Percentiles rank a stretch among this genome's conserved stretches.
phyloP scores from a whole-genome alignment of 148 eudicot species.

The Dysphania ambrosioides region DNA sequence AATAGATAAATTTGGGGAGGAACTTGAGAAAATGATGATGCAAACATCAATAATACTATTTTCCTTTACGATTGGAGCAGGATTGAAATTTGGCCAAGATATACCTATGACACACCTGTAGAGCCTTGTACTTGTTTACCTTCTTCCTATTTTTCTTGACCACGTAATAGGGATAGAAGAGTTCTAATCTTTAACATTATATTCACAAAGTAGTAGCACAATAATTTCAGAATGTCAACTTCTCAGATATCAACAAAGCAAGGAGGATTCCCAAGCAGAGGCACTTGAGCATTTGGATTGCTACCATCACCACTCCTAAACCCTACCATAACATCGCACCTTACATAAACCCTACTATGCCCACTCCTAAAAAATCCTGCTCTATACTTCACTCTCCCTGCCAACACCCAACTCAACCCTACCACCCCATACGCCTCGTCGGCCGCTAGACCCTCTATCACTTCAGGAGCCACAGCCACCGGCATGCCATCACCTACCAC shows the following conservation, averaged over 20 bases:
- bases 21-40: too few species aligned
- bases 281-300: constrained; percentile 46
- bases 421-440: constrained; percentile 50
- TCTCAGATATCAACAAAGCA: constrained; percentile 59
- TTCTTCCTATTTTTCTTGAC: too few species aligned
- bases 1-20: too few species aligned
- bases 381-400: constrained; percentile 59
- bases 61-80: not conserved
- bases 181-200: too few species aligned
- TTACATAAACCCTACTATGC: constrained; percentile 46
- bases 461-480: constrained; percentile 29
- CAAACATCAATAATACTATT: not conserved
- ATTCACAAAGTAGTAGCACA: too few species aligned
- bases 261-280: constrained; percentile 50
- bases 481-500: constrained; percentile 30
- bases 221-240: too few species aligned
- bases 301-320: constrained; percentile 23
- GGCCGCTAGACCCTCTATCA: constrained; percentile 34
- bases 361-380: constrained; percentile 51
- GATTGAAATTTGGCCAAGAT: not conserved
- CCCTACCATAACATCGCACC: constrained; percentile 62
- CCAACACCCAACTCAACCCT: constrained; percentile 57
- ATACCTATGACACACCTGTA: not conserved
- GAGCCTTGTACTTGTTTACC: too few species aligned
- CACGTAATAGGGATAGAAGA: too few species aligned